These are phyloP conservation scores for Linum tenue DNA, from an alignment of 345 rosid genomes.

Conservation along the genomic window DNA sequence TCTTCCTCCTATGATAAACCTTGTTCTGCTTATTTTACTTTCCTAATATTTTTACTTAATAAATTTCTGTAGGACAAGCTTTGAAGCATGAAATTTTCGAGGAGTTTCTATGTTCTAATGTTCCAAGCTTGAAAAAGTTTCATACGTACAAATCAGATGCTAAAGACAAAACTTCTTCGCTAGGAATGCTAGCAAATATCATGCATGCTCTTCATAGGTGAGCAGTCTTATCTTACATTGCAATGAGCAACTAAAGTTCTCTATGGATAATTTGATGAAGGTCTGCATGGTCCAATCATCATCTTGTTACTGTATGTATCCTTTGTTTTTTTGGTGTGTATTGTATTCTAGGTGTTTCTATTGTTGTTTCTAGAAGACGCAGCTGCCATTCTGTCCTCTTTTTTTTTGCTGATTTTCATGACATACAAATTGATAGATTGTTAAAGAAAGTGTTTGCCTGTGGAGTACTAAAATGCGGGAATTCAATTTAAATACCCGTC, in stretches of 20 bases:
- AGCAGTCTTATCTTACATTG: slow-evolving; percentile 10
- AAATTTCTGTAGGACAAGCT: slow-evolving; percentile 50
- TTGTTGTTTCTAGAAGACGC: neutral
- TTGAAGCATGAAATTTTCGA: slow-evolving; percentile 74
- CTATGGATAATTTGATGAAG: neutral
- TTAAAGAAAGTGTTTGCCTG: too few species aligned
- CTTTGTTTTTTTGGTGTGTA: neutral
- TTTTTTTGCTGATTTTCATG: neutral
- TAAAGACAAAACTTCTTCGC: slow-evolving; percentile 39
- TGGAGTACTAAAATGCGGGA: too few species aligned
- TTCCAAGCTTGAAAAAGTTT: slow-evolving; percentile 80
- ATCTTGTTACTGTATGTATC: neutral
- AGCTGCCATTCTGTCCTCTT: neutral
- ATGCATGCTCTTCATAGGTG: slow-evolving; percentile 71
- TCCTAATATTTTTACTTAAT: neutral
- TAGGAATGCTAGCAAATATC: slow-evolving; percentile 49
- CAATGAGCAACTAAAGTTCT: neutral
- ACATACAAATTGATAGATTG: too few species aligned
- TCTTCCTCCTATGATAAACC: slow-evolving; percentile 5
- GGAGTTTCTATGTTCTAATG: slow-evolving; percentile 43
- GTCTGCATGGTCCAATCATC: neutral
- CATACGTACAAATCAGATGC: slow-evolving; percentile 35
- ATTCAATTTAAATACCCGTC: too few species aligned
- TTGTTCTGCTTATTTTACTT: neutral
- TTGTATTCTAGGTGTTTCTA: neutral